These are phyloP conservation scores for Serendipita sp. DNA, from an alignment of 768 basidiomycete species.

Conservation along the genomic window DNA sequence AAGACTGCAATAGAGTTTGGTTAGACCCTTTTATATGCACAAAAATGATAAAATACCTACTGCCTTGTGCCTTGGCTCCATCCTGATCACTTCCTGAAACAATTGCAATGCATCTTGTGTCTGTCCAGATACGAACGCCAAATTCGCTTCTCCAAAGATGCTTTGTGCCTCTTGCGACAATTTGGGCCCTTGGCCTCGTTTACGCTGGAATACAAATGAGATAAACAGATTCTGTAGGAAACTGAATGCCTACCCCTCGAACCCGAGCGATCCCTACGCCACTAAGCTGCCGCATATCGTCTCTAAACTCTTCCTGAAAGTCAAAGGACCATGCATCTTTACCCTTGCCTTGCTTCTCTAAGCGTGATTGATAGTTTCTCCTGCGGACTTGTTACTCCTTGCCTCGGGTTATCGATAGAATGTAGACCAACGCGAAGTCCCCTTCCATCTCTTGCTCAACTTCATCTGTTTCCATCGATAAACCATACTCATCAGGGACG, in stretches of 20 bases:
- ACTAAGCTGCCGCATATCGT: conserved; percentile 6
- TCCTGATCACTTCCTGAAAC: conserved; percentile 85
- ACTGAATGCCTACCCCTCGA: not conserved
- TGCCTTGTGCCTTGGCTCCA: conserved; percentile 67
- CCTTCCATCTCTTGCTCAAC: conserved; percentile 3
- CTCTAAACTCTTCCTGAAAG: conserved; percentile 5
- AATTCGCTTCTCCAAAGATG: conserved; percentile 73
- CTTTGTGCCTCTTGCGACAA: conserved; percentile 22
- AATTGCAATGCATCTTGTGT: conserved; percentile 52
- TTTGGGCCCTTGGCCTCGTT: conserved; percentile 13
- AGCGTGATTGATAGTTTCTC: not conserved
- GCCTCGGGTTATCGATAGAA: not conserved
- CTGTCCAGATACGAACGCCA: conserved; percentile 63
- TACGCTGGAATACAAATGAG: conserved; percentile 7
- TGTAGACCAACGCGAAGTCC: not conserved
- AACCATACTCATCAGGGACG: not conserved
- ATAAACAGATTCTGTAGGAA: not conserved
- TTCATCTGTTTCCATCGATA: not conserved
- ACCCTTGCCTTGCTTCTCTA: not conserved
- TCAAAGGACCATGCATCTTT: not conserved
- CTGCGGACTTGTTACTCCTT: not conserved
- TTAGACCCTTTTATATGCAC: not conserved
- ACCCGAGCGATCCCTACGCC: not conserved
- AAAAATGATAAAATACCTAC: conserved; percentile 15
- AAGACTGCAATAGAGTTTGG: conserved; percentile 25